These are phyloP conservation scores for Stagonosporopsis tanaceti DNA, from an alignment of 2,329 filamentous ascomycete genomes.

Conservation along the genomic window DNA sequence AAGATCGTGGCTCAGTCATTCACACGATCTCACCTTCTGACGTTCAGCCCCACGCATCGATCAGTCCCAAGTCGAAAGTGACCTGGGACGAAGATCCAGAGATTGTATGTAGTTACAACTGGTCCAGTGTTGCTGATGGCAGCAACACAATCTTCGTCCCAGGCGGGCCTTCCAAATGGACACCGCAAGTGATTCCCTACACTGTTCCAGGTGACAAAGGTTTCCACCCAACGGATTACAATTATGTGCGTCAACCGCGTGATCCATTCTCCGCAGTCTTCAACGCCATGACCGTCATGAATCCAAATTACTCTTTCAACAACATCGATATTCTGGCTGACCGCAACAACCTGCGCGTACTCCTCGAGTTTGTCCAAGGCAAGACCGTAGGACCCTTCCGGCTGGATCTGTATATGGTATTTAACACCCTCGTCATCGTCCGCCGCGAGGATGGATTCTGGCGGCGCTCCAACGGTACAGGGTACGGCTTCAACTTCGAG, in stretches of 20 bases:
- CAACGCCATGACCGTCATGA: slow-evolving; percentile 34
- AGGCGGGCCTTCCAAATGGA: slow-evolving; percentile 38
- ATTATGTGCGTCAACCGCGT: slow-evolving; percentile 36
- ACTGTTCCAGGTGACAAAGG: slow-evolving; percentile 31
- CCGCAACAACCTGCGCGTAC: slow-evolving; percentile 39
- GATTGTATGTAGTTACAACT: slow-evolving; percentile 43
- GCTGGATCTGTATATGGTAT: slow-evolving; percentile 33
- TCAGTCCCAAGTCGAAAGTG: slow-evolving; percentile 15
- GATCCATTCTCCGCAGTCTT: slow-evolving; percentile 40
- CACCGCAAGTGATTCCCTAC: slow-evolving; percentile 25
- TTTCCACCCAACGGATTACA: slow-evolving; percentile 36
- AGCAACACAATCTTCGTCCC: slow-evolving; percentile 42
- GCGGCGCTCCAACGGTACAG: slow-evolving; percentile 24
- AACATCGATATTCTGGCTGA: slow-evolving; percentile 40
- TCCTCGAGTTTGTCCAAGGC: slow-evolving; percentile 38
- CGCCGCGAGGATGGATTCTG: slow-evolving; percentile 37
- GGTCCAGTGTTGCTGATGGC: slow-evolving; percentile 29
- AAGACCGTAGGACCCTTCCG: slow-evolving; percentile 36
- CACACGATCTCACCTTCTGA: slow-evolving; percentile 23
- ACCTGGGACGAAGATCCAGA: slow-evolving; percentile 38
- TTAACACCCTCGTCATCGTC: slow-evolving; percentile 38
- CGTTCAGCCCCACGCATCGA: slow-evolving; percentile 19
- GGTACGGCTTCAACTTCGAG: slow-evolving; percentile 39
- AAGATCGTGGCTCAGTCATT: slow-evolving; percentile 28
- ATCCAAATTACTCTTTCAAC: slow-evolving; percentile 29